Evolutionary conservation across 768 basidiomycete species (phyloP).

Genomic region (Serendipita sp.): DNA sequence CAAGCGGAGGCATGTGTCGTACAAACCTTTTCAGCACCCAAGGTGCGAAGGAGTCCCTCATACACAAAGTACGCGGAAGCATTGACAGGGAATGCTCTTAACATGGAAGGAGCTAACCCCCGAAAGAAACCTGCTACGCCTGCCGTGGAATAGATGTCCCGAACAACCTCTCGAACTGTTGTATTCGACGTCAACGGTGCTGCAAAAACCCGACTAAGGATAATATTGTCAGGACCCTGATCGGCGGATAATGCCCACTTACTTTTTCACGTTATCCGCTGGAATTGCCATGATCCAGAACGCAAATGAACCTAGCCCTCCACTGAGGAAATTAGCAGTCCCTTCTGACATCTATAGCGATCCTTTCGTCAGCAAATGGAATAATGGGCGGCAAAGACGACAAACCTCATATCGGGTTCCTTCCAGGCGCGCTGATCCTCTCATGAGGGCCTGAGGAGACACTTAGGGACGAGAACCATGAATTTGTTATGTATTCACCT

Average conservation of each 20-base stretch:
- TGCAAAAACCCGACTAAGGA: constrained; percentile 9
- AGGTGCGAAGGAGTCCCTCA: constrained; percentile 48
- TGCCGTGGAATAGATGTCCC: constrained; percentile 36
- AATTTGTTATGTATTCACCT: constrained; percentile 23
- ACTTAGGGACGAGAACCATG: not conserved
- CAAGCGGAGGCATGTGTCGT: not conserved
- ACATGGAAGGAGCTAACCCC: constrained; percentile 48
- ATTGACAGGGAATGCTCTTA: constrained; percentile 66
- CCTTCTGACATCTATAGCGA: constrained; percentile 40
- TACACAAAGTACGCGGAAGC: constrained; percentile 67
- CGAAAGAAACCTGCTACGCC: constrained; percentile 45
- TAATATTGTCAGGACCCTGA: not conserved
- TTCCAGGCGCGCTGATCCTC: constrained; percentile 35
- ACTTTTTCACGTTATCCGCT: constrained; percentile 77
- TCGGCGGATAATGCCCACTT: constrained; percentile 14
- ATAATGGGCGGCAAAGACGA: not conserved
- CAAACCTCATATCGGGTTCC: constrained; percentile 47
- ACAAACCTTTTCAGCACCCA: constrained; percentile 50
- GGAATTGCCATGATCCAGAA: constrained; percentile 60
- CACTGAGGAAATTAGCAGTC: constrained; percentile 46
- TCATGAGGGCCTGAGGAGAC: constrained; percentile 36
- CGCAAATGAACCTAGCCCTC: constrained; percentile 43
- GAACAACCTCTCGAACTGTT: constrained; percentile 34
- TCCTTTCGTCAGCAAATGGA: not conserved
- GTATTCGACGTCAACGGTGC: constrained; percentile 15